These are phyloP conservation scores for Auriscalpium microsporum DNA, from an alignment of 768 basidiomycete species.

Conservation along the genomic window DNA sequence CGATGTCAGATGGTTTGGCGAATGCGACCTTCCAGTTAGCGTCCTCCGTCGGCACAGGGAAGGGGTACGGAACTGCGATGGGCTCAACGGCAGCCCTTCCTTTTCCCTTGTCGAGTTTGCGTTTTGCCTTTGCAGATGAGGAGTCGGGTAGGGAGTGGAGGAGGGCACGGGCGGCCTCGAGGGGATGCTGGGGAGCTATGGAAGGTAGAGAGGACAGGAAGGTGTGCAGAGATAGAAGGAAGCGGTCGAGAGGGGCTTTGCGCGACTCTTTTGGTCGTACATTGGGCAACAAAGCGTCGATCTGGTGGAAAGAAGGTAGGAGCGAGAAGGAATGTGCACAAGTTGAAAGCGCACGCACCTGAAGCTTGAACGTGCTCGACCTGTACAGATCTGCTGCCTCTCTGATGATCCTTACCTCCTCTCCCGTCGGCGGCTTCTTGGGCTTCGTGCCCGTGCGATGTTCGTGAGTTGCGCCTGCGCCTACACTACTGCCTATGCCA, in stretches of 20 bases:
- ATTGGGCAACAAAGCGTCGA: slow-evolving; percentile 73
- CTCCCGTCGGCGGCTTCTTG: slow-evolving; percentile 54
- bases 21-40: slow-evolving; percentile 87
- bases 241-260: slow-evolving; percentile 52
- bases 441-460: slow-evolving; percentile 1
- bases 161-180: slow-evolving; percentile 50
- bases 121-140: background rate
- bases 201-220: slow-evolving; percentile 53
- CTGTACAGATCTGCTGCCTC: slow-evolving; percentile 68
- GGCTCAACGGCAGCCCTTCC: background rate
- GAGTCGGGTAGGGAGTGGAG: slow-evolving; percentile 28
- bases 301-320: slow-evolving; percentile 30
- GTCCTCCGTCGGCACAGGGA: slow-evolving; percentile 65
- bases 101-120: slow-evolving; percentile 1
- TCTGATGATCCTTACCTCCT: slow-evolving; percentile 63
- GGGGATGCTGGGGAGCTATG: slow-evolving; percentile 52
- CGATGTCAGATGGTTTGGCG: slow-evolving; percentile 66
- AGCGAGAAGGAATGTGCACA: background rate
- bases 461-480: background rate
- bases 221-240: slow-evolving; percentile 60
- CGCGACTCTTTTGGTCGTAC: slow-evolving; percentile 56
- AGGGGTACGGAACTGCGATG: slow-evolving; percentile 58
- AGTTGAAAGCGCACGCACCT: slow-evolving; percentile 36
- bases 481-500: background rate
- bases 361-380: slow-evolving; percentile 78